phyloP scores from a whole-genome alignment of 306 rosid species.

The Cajanus cajan region DNA sequence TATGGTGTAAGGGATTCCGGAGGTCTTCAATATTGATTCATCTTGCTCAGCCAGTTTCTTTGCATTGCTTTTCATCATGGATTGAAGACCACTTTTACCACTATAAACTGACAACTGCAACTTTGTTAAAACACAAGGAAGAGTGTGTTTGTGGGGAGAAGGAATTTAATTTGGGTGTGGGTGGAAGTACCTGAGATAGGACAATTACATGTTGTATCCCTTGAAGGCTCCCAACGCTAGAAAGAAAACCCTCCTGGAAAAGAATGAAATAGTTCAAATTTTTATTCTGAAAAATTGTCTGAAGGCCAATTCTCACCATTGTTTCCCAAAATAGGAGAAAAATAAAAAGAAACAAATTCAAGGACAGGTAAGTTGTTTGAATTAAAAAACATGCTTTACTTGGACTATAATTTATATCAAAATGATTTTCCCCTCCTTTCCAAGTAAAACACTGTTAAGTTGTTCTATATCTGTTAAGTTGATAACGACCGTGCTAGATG shows the following conservation, averaged over 20 bases:
- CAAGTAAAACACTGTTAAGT: background rate
- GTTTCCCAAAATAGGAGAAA: background rate
- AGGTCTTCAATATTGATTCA: conserved; percentile 51
- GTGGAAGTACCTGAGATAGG: conserved; percentile 69
- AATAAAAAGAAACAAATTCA: background rate
- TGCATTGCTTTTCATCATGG: conserved; percentile 69
- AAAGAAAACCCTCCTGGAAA: conserved; percentile 84
- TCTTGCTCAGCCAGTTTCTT: conserved; percentile 79
- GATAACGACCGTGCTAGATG: background rate
- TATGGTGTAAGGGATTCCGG: conserved; percentile 82
- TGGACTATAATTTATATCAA: background rate
- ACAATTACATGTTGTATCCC: conserved; percentile 79
- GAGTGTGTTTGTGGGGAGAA: conserved; percentile 10
- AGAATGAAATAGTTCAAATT: conserved; percentile 39
- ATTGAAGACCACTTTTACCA: conserved; percentile 71
- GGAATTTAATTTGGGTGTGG: background rate
- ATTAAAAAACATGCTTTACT: background rate
- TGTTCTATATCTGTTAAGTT: background rate
- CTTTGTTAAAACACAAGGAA: conserved; percentile 57
- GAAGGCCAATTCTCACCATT: background rate
- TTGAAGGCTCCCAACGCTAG: conserved; percentile 58
- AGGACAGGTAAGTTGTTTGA: background rate
- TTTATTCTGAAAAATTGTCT: background rate
- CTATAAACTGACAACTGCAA: conserved; percentile 89
- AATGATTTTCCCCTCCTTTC: background rate